Evolutionary conservation across 1,284 basidiomycete species (phyloP), one percentile per base, ranked within the genome.

Genomic region (Mycena sp.): DNA sequence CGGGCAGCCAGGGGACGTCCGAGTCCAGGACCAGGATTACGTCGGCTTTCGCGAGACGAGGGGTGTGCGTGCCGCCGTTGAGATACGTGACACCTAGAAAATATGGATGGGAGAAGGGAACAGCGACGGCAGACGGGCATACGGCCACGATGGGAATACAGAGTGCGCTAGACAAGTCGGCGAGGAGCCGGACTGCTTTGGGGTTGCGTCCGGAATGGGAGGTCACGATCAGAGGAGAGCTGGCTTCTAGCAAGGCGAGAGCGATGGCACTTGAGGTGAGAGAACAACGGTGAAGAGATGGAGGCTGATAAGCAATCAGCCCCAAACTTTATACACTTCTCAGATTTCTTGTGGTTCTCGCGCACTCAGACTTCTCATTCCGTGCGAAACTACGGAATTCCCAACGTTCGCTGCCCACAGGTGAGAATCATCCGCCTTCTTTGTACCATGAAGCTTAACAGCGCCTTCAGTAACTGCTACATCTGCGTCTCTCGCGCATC

Each of bases 1-100:
- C 77, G 0, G 85, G 81, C n/a, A 91, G 83, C 87, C 88, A 92
- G 0, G 89, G 87, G 1, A 90, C 75, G 61, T 89, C 88, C 9
- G 80, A 81, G 55, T 92, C 89, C 12, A 92, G 64, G 17, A 90
- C 77, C 19, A 92, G 74, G 32, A 92, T 81, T 4, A 86, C 81
- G 68, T 92, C 90, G 0, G 88, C 87, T 26, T 76, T 74, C 40
- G 78, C 75, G 16, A 92, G 79, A 53, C 83, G 78, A 3, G 74
- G 68, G 28, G 83, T 81, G 29, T 82, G 78, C 11, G 80, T 78
- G 0, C 81, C 81, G 6, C 77, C 72, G 0, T 74, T 76, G 67
- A 83, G 74, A 69, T 75, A 87, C 6, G 84, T 81, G 25, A 83
- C 68, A 0, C 87, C 88, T 5, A 84, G 69, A 59, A 84, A 83